These are phyloP conservation scores for Dictyostelium capitatum DNA, from an alignment of 78 protist genomes.

Conservation along the genomic window DNA sequence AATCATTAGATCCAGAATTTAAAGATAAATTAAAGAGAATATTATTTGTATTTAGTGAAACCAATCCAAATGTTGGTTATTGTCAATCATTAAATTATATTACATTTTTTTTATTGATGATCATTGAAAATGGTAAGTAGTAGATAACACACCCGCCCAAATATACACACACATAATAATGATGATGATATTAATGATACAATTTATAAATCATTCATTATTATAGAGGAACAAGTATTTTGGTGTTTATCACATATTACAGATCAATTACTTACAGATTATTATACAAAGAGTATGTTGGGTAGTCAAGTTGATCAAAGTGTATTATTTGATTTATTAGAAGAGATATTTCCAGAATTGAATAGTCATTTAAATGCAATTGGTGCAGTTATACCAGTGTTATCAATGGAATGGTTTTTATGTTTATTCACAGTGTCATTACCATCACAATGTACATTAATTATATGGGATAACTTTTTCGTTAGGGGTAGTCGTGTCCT, in stretches of 20 bases:
- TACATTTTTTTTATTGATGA: conserved; percentile 53
- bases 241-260: conserved; percentile 73
- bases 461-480: conserved; percentile 73
- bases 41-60: conserved; percentile 53
- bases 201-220: not conserved
- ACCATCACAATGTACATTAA: conserved; percentile 60
- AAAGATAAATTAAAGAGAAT: conserved; percentile 40
- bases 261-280: conserved; percentile 50
- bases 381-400: conserved; percentile 45
- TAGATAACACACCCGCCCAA: too few relatives aligned
- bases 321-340: conserved; percentile 48
- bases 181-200: not conserved
- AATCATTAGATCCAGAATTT: conserved; percentile 45
- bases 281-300: conserved; percentile 64
- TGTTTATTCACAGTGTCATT: conserved; percentile 61
- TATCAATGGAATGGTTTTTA: conserved; percentile 75
- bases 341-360: conserved; percentile 70
- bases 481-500: conserved; percentile 56
- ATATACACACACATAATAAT: too few relatives aligned
- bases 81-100: conserved; percentile 78
- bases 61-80: conserved; percentile 65
- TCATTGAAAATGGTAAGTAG: conserved; percentile 59
- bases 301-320: conserved; percentile 74
- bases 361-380: conserved; percentile 30
- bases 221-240: conserved; percentile 58